Evolutionary conservation across 306 rosid species (phyloP), one percentile per base, ranked within the genome.

Genomic region (Neltuma alba): DNA sequence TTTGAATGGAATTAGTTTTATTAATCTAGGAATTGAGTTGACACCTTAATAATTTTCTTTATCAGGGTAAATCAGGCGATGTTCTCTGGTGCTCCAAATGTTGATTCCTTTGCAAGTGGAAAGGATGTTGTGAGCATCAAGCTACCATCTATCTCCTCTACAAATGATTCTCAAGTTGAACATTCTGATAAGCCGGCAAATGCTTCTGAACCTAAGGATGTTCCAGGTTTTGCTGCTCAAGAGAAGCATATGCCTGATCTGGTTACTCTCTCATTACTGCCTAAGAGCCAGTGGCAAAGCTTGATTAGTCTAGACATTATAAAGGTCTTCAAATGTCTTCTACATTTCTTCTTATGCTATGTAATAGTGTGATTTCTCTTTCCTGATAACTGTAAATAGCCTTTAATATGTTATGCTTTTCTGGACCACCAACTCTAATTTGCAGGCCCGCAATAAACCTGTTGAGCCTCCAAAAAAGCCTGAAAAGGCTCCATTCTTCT

Each of bases 281-380:
- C 99, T 13, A 95, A 85, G 89, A 91, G 97, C 80, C 99, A 90
- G 86, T 93, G 99, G 99, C 98, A 91, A 83, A 90, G 97, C 89
- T 86, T 95, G 85, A 89, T 94, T 83, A 92, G 90, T 86, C 89
- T 94, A 47, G 99, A 92, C 86, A 81, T 89, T 34, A 94, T 92
- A 84, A 94, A 92, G 99, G 99, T 94, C 62, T 21, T 16, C 55
- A 40, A 67, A 79, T 78, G 38, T 80, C 44, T 57, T 16, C 70
- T 67, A 25, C 47, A 76, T 47, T 84, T 77, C 28, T 79, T 84
- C 73, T 88, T 75, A 38, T 84, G 72, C 63, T 77, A 44, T 52
- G 63, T 54, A 38, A n/a, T 78, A 50, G 30, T 68, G 54, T 60
- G 16, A 42, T 47, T 76, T 47, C 80, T 63, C 0, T 73, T 37